Conservation (phyloP, 345 rosid genomes). For the Durio zibethinus region DNA sequence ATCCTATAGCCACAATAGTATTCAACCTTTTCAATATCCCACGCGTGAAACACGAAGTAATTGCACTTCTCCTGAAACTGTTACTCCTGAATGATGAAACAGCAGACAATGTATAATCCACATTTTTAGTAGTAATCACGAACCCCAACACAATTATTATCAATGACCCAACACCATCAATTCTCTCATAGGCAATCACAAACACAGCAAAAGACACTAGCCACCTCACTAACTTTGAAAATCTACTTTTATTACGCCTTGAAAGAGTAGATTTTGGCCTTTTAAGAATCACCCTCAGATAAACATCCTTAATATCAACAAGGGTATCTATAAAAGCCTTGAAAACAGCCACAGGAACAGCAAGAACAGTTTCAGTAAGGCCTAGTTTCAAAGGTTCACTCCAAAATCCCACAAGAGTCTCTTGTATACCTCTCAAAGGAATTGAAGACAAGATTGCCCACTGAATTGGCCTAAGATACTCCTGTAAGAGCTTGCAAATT, state of each 20-base stretch:
- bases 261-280: slow-evolving; percentile 40
- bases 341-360: slow-evolving; percentile 72
- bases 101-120: slow-evolving; percentile 62
- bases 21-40: slow-evolving; percentile 69
- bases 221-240: slow-evolving; percentile 70
- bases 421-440: slow-evolving; percentile 83
- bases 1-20: slow-evolving; percentile 77
- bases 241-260: slow-evolving; percentile 49
- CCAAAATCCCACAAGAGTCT: slow-evolving; percentile 87
- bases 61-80: slow-evolving; percentile 55
- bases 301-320: slow-evolving; percentile 65
- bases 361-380: slow-evolving; percentile 86
- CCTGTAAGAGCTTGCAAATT: slow-evolving; percentile 71
- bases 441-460: slow-evolving; percentile 96
- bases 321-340: slow-evolving; percentile 69
- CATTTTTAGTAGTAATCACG: slow-evolving; percentile 44
- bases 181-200: slow-evolving; percentile 71
- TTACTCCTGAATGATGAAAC: slow-evolving; percentile 60
- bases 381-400: slow-evolving; percentile 71
- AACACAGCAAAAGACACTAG: slow-evolving; percentile 74
- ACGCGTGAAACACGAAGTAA: slow-evolving; percentile 73
- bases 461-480: slow-evolving; percentile 81
- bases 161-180: slow-evolving; percentile 67
- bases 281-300: slow-evolving; percentile 50
- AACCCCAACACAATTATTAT: slow-evolving; percentile 56